phyloP scores from a whole-genome alignment of 2,329 filamentous ascomycete species.

The Rachicladosporium sp. region DNA sequence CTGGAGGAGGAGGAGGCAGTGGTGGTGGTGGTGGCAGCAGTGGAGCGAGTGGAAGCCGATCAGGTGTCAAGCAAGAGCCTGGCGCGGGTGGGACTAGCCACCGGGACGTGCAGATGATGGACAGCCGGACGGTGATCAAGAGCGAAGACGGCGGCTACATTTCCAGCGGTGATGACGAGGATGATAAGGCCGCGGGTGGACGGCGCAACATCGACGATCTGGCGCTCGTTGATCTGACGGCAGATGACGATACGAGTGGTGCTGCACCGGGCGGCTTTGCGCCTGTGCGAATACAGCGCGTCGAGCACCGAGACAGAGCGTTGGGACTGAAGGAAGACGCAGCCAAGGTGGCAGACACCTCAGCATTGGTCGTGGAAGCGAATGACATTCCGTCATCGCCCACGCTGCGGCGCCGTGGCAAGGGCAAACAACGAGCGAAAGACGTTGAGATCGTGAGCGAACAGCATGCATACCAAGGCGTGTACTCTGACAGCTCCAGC shows the following conservation, averaged over 20 bases:
- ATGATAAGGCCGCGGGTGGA: conserved; percentile 34
- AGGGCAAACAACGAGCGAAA: conserved; percentile 26
- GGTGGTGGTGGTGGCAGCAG: no score
- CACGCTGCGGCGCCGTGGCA: conserved; percentile 13
- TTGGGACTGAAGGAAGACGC: conserved; percentile 36
- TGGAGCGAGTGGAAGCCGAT: no score
- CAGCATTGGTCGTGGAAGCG: conserved; percentile 5
- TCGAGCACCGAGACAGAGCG: conserved; percentile 42
- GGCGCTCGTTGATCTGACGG: conserved; percentile 42
- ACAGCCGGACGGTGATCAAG: conserved; percentile 11
- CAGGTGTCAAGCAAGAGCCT: no score
- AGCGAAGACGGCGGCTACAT: conserved; percentile 29
- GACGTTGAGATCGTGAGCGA: conserved; percentile 32
- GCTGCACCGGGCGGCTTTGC: conserved; percentile 23
- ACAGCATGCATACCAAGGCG: conserved; percentile 31
- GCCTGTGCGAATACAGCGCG: conserved; percentile 43
- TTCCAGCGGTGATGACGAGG: conserved; percentile 40
- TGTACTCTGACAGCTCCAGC: conserved; percentile 31
- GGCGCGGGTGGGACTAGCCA: no score
- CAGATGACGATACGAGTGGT: conserved; percentile 16
- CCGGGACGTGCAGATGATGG: conserved; percentile 10
- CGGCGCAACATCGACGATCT: conserved; percentile 47
- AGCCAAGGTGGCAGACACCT: conserved; percentile 15
- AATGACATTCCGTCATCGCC: not conserved
- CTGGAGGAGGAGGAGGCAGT: conserved; percentile 15